Evolutionary conservation across 768 basidiomycete genomes (phyloP).

Genomic region (Trametes cingulata): DNA sequence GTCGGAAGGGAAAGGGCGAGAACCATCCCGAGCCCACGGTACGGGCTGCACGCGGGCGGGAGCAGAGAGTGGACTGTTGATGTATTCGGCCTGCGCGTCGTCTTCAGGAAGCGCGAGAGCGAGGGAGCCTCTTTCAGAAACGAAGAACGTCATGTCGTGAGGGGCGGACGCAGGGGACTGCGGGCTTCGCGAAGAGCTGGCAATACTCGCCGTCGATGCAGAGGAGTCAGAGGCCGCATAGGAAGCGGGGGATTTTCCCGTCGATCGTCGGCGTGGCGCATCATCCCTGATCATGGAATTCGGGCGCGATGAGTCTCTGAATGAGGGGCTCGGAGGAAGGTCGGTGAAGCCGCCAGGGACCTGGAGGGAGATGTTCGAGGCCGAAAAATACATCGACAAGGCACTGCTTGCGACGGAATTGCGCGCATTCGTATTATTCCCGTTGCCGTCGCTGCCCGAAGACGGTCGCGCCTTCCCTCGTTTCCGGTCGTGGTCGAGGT

Average conservation of each 20-base stretch:
- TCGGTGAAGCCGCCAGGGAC: slow-evolving; percentile 27
- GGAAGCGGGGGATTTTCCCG: slow-evolving; percentile 3
- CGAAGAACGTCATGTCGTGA: slow-evolving; percentile 26
- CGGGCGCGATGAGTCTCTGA: slow-evolving; percentile 9
- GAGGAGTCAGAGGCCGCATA: slow-evolving; percentile 19
- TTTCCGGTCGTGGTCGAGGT: slow-evolving; percentile 60
- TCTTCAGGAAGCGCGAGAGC: slow-evolving; percentile 14
- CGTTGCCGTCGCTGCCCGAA: slow-evolving; percentile 23
- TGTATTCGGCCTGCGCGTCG: slow-evolving; percentile 10
- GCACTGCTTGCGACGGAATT: slow-evolving; percentile 54
- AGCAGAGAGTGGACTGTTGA: slow-evolving; percentile 9
- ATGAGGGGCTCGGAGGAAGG: slow-evolving; percentile 18
- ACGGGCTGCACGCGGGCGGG: slow-evolving; percentile 12
- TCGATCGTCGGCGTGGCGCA: not conserved
- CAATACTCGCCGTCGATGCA: slow-evolving; percentile 16
- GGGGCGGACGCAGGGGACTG: slow-evolving; percentile 14
- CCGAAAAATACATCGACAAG: slow-evolving; percentile 60
- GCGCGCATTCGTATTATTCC: slow-evolving; percentile 35
- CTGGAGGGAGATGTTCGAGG: slow-evolving; percentile 36
- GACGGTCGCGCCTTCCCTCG: slow-evolving; percentile 22
- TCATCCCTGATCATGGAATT: slow-evolving; percentile 3
- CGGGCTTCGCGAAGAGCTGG: slow-evolving; percentile 7
- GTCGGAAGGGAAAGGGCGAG: slow-evolving; percentile 4
- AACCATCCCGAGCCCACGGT: slow-evolving; percentile 4
- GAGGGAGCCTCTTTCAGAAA: slow-evolving; percentile 25